Percentiles rank a stretch among this genome's conserved stretches.
Evolutionary conservation across 805 yeast genomes (phyloP).

Genomic region (Candida dajiaensis): DNA sequence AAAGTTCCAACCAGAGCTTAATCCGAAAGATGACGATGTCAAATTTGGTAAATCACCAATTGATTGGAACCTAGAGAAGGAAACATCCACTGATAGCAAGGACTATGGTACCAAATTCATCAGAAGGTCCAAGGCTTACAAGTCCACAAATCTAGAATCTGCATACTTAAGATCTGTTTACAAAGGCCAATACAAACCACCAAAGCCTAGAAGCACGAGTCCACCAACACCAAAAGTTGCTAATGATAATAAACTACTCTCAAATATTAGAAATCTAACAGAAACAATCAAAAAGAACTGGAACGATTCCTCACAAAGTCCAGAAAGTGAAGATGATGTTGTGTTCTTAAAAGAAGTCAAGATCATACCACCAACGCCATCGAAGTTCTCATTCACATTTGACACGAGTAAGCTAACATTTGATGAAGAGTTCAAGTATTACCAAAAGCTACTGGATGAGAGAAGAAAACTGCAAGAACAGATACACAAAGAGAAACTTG

Average conservation of each 20-base stretch:
- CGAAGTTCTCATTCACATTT: conserved; percentile 17
- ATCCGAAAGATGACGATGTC: conserved; percentile 11
- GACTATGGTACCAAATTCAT: conserved; percentile 35
- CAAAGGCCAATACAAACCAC: conserved; percentile 31
- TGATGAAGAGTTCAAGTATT: conserved; percentile 34
- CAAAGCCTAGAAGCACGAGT: conserved; percentile 16
- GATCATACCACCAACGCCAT: conserved; percentile 15
- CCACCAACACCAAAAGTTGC: conserved; percentile 16
- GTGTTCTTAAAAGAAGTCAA: conserved; percentile 15
- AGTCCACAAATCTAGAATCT: conserved; percentile 16
- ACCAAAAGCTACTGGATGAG: conserved; percentile 38
- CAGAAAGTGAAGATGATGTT: conserved; percentile 11
- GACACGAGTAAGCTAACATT: conserved; percentile 25
- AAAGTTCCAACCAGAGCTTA: conserved; percentile 9
- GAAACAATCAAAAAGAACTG: conserved; percentile 3
- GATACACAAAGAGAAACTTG: conserved; percentile 29
- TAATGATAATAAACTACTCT: conserved; percentile 1
- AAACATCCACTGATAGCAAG: not conserved
- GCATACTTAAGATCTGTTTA: conserved; percentile 28
- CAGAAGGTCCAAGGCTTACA: conserved; percentile 15
- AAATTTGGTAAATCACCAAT: conserved; percentile 19
- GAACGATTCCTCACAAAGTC: not conserved
- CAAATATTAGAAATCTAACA: conserved; percentile 2
- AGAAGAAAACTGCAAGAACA: conserved; percentile 32
- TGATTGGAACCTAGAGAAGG: conserved; percentile 14